Evolutionary conservation across 257 asterid species (phyloP).

Genomic region (Plantago elongata): DNA sequence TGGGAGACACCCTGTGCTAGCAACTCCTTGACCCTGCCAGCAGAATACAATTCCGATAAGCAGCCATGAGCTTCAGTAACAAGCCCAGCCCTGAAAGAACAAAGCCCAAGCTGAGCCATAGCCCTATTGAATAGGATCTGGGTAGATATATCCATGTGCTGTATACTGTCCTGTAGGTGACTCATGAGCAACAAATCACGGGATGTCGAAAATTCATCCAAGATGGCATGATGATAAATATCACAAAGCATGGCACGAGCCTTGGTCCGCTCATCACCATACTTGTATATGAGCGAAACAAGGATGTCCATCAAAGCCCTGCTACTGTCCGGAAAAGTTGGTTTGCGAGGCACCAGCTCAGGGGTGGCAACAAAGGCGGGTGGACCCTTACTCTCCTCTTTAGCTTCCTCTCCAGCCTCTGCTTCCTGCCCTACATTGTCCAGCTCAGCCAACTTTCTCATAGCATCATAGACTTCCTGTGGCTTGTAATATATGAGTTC

Average conservation of each 20-base stretch:
- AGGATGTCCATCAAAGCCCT: conserved; percentile 74
- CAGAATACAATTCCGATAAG: conserved; percentile 83
- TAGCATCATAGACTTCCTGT: conserved; percentile 89
- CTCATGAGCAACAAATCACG: conserved; percentile 95
- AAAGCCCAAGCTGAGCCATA: conserved; percentile 94
- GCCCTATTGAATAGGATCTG: conserved; percentile 88
- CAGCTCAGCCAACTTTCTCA: conserved; percentile 83
- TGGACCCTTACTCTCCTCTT: conserved; percentile 64
- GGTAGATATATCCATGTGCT: conserved; percentile 94
- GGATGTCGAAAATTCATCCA: conserved; percentile 69
- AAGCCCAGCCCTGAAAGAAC: conserved; percentile 84
- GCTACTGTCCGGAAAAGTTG: conserved; percentile 81
- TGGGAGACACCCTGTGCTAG: conserved; percentile 96
- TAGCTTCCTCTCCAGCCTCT: conserved; percentile 56
- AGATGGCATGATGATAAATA: conserved; percentile 85
- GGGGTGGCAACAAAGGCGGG: conserved; percentile 68
- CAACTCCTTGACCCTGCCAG: conserved; percentile 92
- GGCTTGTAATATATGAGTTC: conserved; percentile 92
- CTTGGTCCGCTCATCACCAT: conserved; percentile 89
- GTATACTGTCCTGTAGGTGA: conserved; percentile 91
- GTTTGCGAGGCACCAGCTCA: conserved; percentile 76
- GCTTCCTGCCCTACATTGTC: conserved; percentile 24
- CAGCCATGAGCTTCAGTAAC: conserved; percentile 72
- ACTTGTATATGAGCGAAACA: conserved; percentile 70
- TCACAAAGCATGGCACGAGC: conserved; percentile 99